Evolutionary conservation across 139 green algal species (phyloP), one percentile per base, ranked within the genome.

Genomic region (Desmodesmus armatus): DNA sequence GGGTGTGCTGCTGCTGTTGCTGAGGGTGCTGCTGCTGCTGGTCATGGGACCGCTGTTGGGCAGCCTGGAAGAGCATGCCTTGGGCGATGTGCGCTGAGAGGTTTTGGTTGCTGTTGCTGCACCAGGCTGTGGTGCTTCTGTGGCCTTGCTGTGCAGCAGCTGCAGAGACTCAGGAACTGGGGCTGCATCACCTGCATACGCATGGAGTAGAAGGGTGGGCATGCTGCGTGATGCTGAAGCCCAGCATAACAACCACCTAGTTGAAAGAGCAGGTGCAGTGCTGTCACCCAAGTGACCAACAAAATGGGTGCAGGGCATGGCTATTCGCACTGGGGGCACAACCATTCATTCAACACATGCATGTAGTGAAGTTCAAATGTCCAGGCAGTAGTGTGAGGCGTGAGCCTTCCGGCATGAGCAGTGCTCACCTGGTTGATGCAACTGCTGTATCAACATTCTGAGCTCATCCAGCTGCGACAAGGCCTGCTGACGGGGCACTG

Each of bases 381-480:
- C 13, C 3, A 47, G n/a, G 31, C 13, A 75, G 13, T 9, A 29
- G 11, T 19, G 9, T 25, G n/a, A 75, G 7, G 11, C 33, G 6
- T n/a, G 6, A 49, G 29, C 27, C n/a, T 6, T 43, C 19, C 53
- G 5, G 41, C 5, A 43, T 23, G 27, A 78, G 39, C 35, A 53
- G n/a, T 53, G 67, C 67, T 47, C 44, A 82, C 74, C 74, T 40
- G 47, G 29, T 7, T 35, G n/a, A 41, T 31, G 13, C 19, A 73
- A 23, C 3, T 37, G 58, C 40, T 84, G 15, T 4, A 55, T 66
- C 3, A 85, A 66, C 37, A 85, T 29, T 31, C 67, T 29, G n/a
- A 85, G 43, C 39, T 85, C 67, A 71, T 85, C 66, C 67, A 79
- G 47, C 15, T 85, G 80, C 3, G 80, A 85, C 74, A 79, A 44